Evolutionary conservation across 495 filamentous ascomycete genomes (phyloP).

Genomic region (Cercophora newfieldiana): DNA sequence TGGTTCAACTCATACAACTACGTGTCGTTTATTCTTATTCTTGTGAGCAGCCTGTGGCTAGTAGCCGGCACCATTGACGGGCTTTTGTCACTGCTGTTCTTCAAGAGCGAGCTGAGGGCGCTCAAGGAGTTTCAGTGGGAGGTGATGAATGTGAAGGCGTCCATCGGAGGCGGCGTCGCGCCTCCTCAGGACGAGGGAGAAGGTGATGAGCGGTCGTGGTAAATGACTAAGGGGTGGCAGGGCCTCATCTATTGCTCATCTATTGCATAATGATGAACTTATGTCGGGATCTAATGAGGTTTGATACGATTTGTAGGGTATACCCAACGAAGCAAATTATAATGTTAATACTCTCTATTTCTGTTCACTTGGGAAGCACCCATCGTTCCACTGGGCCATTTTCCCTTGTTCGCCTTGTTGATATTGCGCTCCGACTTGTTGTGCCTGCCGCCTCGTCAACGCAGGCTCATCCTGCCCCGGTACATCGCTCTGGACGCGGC

Average conservation of each 20-base stretch:
- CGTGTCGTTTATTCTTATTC: conserved; percentile 75
- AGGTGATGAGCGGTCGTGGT: conserved; percentile 23
- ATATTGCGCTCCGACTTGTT: not conserved
- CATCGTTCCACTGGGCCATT: not conserved
- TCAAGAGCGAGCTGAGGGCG: conserved; percentile 76
- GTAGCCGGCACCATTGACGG: conserved; percentile 77
- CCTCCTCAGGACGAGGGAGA: conserved; percentile 27
- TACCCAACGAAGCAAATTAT: not conserved
- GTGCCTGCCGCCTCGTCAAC: not conserved
- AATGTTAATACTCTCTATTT: conserved; percentile 21
- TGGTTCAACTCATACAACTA: conserved; percentile 81
- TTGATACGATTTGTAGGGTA: not conserved
- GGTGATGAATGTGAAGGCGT: conserved; percentile 64
- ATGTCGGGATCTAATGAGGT: not conserved
- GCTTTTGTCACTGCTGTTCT: conserved; percentile 81
- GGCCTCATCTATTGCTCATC: not conserved
- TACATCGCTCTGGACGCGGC: conserved; percentile 6
- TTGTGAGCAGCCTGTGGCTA: conserved; percentile 75
- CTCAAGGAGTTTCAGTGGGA: conserved; percentile 97
- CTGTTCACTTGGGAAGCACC: conserved; percentile 5
- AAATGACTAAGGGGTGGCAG: not conserved
- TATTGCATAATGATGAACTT: not conserved
- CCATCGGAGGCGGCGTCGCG: conserved; percentile 27
- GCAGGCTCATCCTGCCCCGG: conserved; percentile 18
- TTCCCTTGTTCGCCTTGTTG: not conserved